Conservation (phyloP, 331 rosid genomes). For the Phaseolus coccineus region DNA sequence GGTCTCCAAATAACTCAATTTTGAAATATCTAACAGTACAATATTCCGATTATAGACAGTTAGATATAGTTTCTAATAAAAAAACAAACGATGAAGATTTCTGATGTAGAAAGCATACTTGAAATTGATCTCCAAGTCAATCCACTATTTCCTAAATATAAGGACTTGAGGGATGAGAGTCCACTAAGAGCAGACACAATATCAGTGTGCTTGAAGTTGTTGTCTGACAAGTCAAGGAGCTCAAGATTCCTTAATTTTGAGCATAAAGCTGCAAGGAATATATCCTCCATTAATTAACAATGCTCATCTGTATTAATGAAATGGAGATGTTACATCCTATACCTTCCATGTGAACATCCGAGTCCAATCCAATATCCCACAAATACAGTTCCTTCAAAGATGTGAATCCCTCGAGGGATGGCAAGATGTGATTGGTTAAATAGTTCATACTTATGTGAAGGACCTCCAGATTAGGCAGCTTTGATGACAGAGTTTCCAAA, state of each 20-base stretch:
- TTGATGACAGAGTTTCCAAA: not conserved
- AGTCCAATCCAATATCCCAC: too few relatives aligned
- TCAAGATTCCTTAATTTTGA: conserved; percentile 14
- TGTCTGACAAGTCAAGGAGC: conserved; percentile 25
- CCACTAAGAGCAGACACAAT: conserved; percentile 12
- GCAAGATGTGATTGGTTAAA: not conserved
- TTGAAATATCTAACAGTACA: conserved; percentile 19
- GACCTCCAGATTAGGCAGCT: not conserved
- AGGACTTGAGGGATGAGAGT: conserved; percentile 18
- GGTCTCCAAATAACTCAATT: not conserved
- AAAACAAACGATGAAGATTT: not conserved
- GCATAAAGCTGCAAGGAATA: not conserved
- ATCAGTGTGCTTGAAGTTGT: conserved; percentile 15
- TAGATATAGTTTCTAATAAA: not conserved
- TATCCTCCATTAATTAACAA: too few relatives aligned
- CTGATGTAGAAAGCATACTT: not conserved
- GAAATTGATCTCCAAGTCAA: not conserved
- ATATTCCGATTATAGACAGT: not conserved
- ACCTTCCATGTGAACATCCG: too few relatives aligned
- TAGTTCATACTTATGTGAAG: conserved; percentile 10
- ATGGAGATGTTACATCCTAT: too few relatives aligned
- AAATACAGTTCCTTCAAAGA: too few relatives aligned
- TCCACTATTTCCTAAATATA: not conserved
- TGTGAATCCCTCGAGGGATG: not conserved
- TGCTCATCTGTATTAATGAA: too few relatives aligned